Conservation (phyloP, 108 stramenopile genomes). For the Skeletonema costatum region DNA sequence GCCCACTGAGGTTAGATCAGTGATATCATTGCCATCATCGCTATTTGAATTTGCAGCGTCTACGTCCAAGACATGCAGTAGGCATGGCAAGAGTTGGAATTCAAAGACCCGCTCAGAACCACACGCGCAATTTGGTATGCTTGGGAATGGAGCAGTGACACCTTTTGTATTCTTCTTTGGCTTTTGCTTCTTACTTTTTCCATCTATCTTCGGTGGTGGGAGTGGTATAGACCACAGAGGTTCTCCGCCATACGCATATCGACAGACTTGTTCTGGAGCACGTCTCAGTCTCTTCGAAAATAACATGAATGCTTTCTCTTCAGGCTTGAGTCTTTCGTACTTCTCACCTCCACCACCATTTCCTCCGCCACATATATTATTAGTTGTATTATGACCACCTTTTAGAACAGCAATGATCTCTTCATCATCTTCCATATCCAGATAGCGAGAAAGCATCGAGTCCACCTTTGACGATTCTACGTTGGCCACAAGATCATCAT, state of each 20-base stretch:
- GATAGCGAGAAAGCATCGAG: conserved; percentile 75
- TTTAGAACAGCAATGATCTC: conserved; percentile 68
- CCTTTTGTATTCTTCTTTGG: not conserved
- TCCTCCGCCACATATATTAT: not conserved
- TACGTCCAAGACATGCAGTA: conserved; percentile 76
- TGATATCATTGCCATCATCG: conserved; percentile 6
- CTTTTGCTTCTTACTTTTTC: conserved; percentile 8
- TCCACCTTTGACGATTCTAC: conserved; percentile 68
- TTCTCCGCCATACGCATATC: conserved; percentile 77
- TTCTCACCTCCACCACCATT: conserved; percentile 51
- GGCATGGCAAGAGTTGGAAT: conserved; percentile 72
- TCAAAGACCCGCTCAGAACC: conserved; percentile 65
- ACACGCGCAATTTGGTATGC: conserved; percentile 50
- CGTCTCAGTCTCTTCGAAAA: conserved; percentile 76
- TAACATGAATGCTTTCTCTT: conserved; percentile 65
- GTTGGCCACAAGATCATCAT: conserved; percentile 61
- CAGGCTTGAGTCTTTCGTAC: conserved; percentile 74
- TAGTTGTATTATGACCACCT: conserved; percentile 15
- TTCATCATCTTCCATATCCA: conserved; percentile 87
- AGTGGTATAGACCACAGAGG: conserved; percentile 84
- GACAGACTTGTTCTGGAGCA: conserved; percentile 73
- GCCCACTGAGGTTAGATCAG: conserved; percentile 43
- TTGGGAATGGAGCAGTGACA: conserved; percentile 19
- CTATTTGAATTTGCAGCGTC: conserved; percentile 34
- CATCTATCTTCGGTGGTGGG: not conserved